Percentiles rank a stretch among this genome's conserved stretches.
phyloP scores from a whole-genome alignment of 257 asterid genomes.

The Coffea canephora region DNA sequence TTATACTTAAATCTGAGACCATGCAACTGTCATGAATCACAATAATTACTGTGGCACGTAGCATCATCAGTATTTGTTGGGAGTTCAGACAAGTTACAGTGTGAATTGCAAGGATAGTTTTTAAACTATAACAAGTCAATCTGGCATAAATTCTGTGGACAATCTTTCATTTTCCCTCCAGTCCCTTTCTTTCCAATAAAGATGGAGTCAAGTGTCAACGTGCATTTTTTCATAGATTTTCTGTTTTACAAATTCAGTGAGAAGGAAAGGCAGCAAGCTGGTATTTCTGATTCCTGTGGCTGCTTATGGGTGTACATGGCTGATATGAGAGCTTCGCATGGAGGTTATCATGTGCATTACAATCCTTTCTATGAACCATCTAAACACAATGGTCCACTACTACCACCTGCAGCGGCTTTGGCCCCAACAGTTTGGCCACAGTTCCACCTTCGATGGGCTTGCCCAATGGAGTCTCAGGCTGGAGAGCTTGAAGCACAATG shows the following conservation, averaged over 20 bases:
- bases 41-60: background rate
- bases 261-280: conserved; percentile 92
- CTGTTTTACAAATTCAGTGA: conserved; percentile 48
- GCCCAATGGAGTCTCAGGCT: conserved; percentile 85
- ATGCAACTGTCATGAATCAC: background rate
- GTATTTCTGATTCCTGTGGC: conserved; percentile 73
- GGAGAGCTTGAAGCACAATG: conserved; percentile 86
- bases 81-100: background rate
- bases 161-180: no score
- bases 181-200: background rate
- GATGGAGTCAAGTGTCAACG: background rate
- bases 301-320: conserved; percentile 87
- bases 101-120: background rate
- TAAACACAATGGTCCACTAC: conserved; percentile 58
- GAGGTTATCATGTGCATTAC: conserved; percentile 71
- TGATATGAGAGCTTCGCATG: conserved; percentile 71
- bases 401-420: conserved; percentile 98
- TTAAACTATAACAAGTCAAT: background rate
- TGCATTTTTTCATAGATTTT: background rate
- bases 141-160: background rate
- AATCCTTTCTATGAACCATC: conserved; percentile 82
- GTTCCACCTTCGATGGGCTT: conserved; percentile 98
- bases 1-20: background rate
- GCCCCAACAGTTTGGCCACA: conserved; percentile 99
- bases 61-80: background rate